phyloP scores from a whole-genome alignment of 306 rosid genomes.

The Vigna mungo region DNA sequence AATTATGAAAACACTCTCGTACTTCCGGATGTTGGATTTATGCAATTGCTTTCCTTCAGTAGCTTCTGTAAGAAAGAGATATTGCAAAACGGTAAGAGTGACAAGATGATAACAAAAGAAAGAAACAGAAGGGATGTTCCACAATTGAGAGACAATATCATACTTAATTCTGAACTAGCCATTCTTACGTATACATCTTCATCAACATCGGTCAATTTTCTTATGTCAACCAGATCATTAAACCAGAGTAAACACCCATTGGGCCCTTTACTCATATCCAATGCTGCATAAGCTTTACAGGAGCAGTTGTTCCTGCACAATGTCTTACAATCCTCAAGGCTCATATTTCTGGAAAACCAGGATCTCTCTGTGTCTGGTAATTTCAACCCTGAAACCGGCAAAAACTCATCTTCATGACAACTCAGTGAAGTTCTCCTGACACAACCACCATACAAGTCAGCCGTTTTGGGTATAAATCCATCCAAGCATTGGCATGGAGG shows the following conservation, averaged over 20 bases:
- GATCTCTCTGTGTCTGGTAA: slow-evolving; percentile 42
- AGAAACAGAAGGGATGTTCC: background rate
- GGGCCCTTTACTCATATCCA: slow-evolving; percentile 37
- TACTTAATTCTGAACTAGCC: slow-evolving; percentile 40
- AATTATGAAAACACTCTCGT: background rate
- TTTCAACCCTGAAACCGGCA: slow-evolving; percentile 14
- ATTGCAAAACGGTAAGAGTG: background rate
- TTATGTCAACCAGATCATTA: slow-evolving; percentile 49
- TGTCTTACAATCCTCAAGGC: slow-evolving; percentile 35
- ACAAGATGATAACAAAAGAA: background rate
- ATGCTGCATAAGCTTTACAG: slow-evolving; percentile 48
- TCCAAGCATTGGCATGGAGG: slow-evolving; percentile 45
- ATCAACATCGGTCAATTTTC: slow-evolving; percentile 42
- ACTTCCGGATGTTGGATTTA: slow-evolving; percentile 7
- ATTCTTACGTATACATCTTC: slow-evolving; percentile 58
- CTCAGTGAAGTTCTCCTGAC: slow-evolving; percentile 33
- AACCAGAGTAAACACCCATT: slow-evolving; percentile 53
- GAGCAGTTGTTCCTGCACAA: slow-evolving; percentile 40
- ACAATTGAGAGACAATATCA: background rate
- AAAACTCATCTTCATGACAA: slow-evolving; percentile 48
- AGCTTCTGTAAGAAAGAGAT: background rate
- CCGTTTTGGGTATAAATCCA: slow-evolving; percentile 39
- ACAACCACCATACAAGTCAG: slow-evolving; percentile 38
- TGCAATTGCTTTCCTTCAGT: slow-evolving; percentile 15
- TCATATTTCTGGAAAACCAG: slow-evolving; percentile 26